Conservation (phyloP, 2,329 filamentous ascomycete species). For the Talaromyces islandicus region DNA sequence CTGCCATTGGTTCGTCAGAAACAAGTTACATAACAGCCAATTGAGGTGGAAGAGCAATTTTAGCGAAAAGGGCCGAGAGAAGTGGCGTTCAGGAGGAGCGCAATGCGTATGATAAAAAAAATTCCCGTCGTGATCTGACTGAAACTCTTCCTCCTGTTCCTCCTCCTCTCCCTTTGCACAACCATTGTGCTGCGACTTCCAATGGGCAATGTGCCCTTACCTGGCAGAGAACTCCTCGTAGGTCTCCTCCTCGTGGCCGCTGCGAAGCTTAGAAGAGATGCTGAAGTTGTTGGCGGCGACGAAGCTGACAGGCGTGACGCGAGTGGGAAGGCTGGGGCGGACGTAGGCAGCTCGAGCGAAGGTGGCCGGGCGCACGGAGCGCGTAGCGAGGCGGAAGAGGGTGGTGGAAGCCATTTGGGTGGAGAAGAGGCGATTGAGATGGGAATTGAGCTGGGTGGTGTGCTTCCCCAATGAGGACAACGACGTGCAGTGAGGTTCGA, state of each 20-base stretch:
- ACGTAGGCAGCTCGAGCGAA: conserved; percentile 62
- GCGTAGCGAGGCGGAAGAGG: conserved; percentile 65
- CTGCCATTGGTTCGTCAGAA: conserved; percentile 50
- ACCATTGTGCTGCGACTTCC: conserved; percentile 3
- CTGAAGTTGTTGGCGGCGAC: conserved; percentile 60
- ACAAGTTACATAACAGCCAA: conserved; percentile 11
- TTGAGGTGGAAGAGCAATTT: neutral
- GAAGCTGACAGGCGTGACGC: conserved; percentile 46
- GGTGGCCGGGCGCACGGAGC: conserved; percentile 53
- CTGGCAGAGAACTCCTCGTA: conserved; percentile 98
- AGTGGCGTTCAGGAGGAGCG: neutral
- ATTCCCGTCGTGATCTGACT: neutral
- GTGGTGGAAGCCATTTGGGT: conserved; percentile 59
- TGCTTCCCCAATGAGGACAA: conserved; percentile 10
- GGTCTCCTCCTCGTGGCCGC: conserved; percentile 81
- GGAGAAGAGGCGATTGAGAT: conserved; percentile 3
- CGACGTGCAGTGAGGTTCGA: conserved; percentile 3
- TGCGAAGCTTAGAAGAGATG: conserved; percentile 51
- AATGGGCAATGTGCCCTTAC: conserved; percentile 50
- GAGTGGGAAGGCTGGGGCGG: conserved; percentile 45
- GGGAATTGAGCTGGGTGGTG: conserved; percentile 8
- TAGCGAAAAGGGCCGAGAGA: neutral
- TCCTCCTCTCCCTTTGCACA: neutral
- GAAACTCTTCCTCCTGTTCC: neutral
- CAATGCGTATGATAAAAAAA: neutral